These are phyloP conservation scores for Curvularia eragrostidis DNA, from an alignment of 2,329 filamentous ascomycete genomes.

Conservation along the genomic window DNA sequence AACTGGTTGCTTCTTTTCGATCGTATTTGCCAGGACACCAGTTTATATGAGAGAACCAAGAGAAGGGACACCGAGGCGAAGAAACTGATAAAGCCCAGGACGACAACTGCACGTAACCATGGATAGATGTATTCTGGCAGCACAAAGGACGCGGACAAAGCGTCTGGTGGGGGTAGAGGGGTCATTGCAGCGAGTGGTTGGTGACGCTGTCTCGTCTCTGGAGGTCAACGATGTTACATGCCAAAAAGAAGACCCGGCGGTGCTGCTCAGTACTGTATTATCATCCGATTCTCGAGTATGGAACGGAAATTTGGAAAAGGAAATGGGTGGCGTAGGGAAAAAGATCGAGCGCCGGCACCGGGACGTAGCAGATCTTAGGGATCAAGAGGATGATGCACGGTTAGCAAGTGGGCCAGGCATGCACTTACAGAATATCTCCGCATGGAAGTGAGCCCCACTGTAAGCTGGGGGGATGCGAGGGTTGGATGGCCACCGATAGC, in stretches of 20 bases:
- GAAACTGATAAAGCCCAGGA: slow-evolving; percentile 57
- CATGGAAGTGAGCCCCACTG: slow-evolving; percentile 22
- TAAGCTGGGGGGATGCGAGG: slow-evolving; percentile 17
- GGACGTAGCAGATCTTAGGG: slow-evolving; percentile 14
- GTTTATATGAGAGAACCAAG: slow-evolving; percentile 55
- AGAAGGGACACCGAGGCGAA: slow-evolving; percentile 54
- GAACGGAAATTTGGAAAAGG: slow-evolving; percentile 3
- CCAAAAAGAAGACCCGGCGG: slow-evolving; percentile 19
- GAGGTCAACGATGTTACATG: slow-evolving; percentile 18
- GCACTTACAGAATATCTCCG: slow-evolving; percentile 20
- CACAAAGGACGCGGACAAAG: slow-evolving; percentile 38
- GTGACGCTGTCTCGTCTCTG: background rate
- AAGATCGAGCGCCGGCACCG: slow-evolving; percentile 10
- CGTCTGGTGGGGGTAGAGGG: slow-evolving; percentile 29
- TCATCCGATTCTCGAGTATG: slow-evolving; percentile 28
- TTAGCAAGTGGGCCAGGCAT: slow-evolving; percentile 10
- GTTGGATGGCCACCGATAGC: slow-evolving; percentile 13
- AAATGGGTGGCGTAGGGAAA: slow-evolving; percentile 7
- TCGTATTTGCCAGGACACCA: slow-evolving; percentile 50
- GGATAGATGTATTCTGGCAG: slow-evolving; percentile 45
- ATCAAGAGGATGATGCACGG: slow-evolving; percentile 35
- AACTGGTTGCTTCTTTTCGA: slow-evolving; percentile 65
- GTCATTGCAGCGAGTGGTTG: slow-evolving; percentile 28
- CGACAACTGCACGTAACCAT: slow-evolving; percentile 56
- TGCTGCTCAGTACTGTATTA: slow-evolving; percentile 13